These are phyloP conservation scores for Phytophthora ohioensis DNA, from an alignment of 352 stramenopile genomes.

Conservation along the genomic window DNA sequence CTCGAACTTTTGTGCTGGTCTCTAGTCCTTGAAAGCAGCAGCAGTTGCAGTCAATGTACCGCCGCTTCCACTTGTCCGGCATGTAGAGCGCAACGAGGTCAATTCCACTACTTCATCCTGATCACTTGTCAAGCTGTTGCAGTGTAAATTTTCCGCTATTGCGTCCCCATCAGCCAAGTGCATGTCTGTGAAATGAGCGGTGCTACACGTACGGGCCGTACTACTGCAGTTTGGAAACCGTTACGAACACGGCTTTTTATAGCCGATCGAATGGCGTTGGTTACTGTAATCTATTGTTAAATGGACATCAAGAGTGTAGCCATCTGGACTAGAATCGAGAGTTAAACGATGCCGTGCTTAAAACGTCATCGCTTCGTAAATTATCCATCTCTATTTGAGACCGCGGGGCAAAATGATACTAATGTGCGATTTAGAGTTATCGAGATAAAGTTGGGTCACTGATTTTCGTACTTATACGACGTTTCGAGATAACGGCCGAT, in stretches of 20 bases:
- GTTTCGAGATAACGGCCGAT: too few species aligned
- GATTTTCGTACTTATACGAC: too few species aligned
- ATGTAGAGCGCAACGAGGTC: conserved; percentile 37
- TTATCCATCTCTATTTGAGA: too few species aligned
- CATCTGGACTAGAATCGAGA: too few species aligned
- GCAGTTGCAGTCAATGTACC: conserved; percentile 48
- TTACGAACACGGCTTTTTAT: conserved; percentile 24
- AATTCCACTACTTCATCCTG: background rate
- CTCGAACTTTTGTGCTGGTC: conserved; percentile 9
- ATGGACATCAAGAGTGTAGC: too few species aligned
- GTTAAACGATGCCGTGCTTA: too few species aligned
- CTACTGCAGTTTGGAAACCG: conserved; percentile 15
- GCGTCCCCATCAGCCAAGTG: background rate
- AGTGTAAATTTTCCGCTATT: conserved; percentile 32
- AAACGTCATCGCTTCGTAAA: too few species aligned
- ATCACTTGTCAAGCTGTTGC: background rate
- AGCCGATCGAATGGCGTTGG: conserved; percentile 10
- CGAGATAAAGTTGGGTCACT: too few species aligned
- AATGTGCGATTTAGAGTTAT: too few species aligned
- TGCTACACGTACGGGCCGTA: too few species aligned
- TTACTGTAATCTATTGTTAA: too few species aligned
- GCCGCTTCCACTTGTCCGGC: conserved; percentile 47
- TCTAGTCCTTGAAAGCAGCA: conserved; percentile 30
- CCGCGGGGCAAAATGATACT: too few species aligned
- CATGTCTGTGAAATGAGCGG: conserved; percentile 12